Conservation (phyloP, 2,329 filamentous ascomycete species). For the Phyllosticta citrichinensis region DNA sequence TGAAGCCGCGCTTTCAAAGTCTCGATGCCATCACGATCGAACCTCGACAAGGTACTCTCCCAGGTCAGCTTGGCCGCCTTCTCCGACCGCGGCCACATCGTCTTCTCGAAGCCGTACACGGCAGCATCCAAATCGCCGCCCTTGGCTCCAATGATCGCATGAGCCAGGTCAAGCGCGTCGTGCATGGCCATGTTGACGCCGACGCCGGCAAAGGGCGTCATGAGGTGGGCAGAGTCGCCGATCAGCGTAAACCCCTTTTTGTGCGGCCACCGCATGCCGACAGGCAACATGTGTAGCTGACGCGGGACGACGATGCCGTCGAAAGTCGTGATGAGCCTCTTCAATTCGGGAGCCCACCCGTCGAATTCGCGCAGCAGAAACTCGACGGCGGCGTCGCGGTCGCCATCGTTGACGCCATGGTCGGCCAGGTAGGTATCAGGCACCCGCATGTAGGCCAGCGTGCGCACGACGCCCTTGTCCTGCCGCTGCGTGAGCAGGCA, state of each 20-base stretch:
- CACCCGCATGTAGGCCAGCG: constrained; percentile 28
- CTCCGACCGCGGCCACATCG: constrained; percentile 18
- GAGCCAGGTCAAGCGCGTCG: constrained; percentile 42
- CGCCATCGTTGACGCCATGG: constrained; percentile 36
- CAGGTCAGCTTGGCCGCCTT: constrained; percentile 26
- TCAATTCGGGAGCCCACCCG: constrained; percentile 13
- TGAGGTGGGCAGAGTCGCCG: constrained; percentile 52
- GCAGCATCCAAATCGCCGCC: constrained; percentile 17
- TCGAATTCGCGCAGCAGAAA: constrained; percentile 28
- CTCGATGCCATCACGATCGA: constrained; percentile 13
- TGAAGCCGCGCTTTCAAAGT: constrained; percentile 26
- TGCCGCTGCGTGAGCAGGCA: constrained; percentile 34
- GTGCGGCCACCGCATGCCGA: constrained; percentile 40
- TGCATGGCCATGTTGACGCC: constrained; percentile 50
- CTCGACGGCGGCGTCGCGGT: constrained; percentile 27
- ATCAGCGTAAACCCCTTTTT: constrained; percentile 43
- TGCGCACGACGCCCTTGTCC: constrained; percentile 40
- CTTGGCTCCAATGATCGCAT: constrained; percentile 1
- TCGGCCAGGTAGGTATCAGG: constrained; percentile 31
- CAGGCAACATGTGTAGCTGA: constrained; percentile 45
- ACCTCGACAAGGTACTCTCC: constrained; percentile 3
- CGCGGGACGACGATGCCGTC: constrained; percentile 7
- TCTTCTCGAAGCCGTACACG: constrained; percentile 15
- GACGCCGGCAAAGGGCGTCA: constrained; percentile 49
- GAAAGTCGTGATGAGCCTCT: constrained; percentile 14